Base-by-base conservation (phyloP, 108 stramenopile genomes). In the Fragilaria crotonensis region DNA sequence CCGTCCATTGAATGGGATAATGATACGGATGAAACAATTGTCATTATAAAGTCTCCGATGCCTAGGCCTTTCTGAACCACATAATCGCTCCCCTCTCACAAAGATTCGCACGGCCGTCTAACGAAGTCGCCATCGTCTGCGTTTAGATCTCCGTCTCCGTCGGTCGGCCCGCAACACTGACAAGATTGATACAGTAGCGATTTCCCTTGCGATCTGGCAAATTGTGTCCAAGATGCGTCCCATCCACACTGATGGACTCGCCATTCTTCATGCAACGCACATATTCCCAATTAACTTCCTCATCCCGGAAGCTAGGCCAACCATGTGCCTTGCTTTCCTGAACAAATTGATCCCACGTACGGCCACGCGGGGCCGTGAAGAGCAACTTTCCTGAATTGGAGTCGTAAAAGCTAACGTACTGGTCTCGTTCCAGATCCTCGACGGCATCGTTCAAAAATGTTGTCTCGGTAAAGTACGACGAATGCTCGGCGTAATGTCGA, bases 171-270 rank as follows among this genome's bases (percentile, higher is more conserved):
- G 93, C 93, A 27, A 94, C 78, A 48, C 85, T 85, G 1, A 93
- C 93, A 5, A 96, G 75, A 50, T 94, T 96, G 65, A 96, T 96
- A 61, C 95, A 96, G 59, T 91, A 94, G 25, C 92, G 66, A 54
- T 93, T 93, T 11, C 36, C 36, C 36, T 41, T 41, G 7, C 30
- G 17, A 25, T 84, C 80, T 2, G 77, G 81, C 22, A 86, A 52
- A 57, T 90, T 90, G 59, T 88, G 83, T 18, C 88, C 95, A 31
- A 93, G 59, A 60, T 96, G 92, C 0, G 90, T 83, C 14, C 92
- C 95, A 63, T 89, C 86, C 1, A 91, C 66, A 20, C 75, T 77
- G 2, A 95, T 90, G 7, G 82, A 72, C 55, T 96, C 95, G 0
- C 95, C 95, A 61, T 81, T 69, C 18, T 78, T 65, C 29, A 96